phyloP scores from a whole-genome alignment of 345 rosid species.

The Brassica cretica region DNA sequence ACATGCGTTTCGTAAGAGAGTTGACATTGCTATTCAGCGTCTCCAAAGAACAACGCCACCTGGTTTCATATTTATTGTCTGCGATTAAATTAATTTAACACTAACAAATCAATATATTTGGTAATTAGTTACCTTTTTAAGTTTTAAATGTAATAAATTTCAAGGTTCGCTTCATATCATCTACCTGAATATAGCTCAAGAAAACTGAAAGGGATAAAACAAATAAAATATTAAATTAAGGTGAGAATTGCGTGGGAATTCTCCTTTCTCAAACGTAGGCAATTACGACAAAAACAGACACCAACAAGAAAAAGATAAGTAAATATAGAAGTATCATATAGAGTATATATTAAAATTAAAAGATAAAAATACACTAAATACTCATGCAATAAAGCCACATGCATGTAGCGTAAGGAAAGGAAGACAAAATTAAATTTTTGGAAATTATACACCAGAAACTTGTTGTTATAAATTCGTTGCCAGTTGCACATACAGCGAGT shows the following conservation, averaged over 20 bases:
- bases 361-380: not conserved
- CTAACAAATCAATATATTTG: not conserved
- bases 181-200: not conserved
- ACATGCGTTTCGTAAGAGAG: constrained; percentile 40
- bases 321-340: constrained; percentile 2
- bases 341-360: not conserved
- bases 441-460: constrained; percentile 38
- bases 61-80: constrained; percentile 37
- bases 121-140: not conserved
- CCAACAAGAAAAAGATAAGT: not conserved
- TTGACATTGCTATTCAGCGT: constrained; percentile 40
- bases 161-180: not conserved
- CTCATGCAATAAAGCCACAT: constrained; percentile 32
- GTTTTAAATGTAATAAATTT: not conserved
- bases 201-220: not conserved
- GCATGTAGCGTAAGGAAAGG: constrained; percentile 44
- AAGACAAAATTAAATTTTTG: constrained; percentile 39
- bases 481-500: constrained; percentile 45
- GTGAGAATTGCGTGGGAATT: constrained; percentile 20
- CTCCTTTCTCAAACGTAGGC: not conserved
- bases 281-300: not conserved
- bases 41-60: constrained; percentile 43
- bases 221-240: not conserved
- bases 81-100: not conserved
- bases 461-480: constrained; percentile 44